Evolutionary conservation across 108 stramenopile genomes (phyloP).

Genomic region (Aurantiochytrium sp.): DNA sequence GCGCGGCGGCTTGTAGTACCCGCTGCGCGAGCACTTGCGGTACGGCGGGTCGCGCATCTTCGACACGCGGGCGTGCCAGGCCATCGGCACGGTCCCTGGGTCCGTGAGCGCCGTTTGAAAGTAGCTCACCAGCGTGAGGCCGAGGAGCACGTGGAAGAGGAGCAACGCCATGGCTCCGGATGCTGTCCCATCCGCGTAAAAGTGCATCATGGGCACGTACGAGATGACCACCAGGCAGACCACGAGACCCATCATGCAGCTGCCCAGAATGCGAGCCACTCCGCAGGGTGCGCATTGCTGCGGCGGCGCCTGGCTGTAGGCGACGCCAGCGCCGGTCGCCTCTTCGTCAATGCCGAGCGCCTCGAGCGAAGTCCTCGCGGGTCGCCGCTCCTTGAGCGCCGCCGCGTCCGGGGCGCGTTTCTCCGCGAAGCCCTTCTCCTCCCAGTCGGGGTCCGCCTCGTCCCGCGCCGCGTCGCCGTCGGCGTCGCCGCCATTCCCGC

Average conservation of each 20-base stretch:
- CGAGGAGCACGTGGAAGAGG: not conserved
- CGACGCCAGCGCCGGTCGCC: not conserved
- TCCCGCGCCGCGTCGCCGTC: no score
- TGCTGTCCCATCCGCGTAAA: not conserved
- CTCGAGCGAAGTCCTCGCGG: not conserved
- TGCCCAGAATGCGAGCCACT: not conserved
- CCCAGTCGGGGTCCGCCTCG: no score
- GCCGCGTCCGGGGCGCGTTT: no score
- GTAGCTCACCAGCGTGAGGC: not conserved
- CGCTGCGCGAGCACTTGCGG: conserved; percentile 55
- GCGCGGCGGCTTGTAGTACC: conserved; percentile 81
- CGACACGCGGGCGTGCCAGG: not conserved
- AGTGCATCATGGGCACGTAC: conserved; percentile 24
- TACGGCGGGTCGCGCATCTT: not conserved
- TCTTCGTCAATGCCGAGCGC: not conserved
- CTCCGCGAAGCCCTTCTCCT: no score
- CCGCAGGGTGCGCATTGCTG: conserved; percentile 12
- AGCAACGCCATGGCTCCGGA: not conserved
- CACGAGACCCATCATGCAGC: not conserved
- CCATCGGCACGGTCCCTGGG: conserved; percentile 2
- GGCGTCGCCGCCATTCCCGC: no score
- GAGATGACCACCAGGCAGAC: not conserved
- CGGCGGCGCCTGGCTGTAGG: not conserved
- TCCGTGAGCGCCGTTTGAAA: conserved; percentile 12
- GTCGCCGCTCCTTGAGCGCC: no score